phyloP scores from a whole-genome alignment of 441 rosid species.

The Erysimum cheiri region DNA sequence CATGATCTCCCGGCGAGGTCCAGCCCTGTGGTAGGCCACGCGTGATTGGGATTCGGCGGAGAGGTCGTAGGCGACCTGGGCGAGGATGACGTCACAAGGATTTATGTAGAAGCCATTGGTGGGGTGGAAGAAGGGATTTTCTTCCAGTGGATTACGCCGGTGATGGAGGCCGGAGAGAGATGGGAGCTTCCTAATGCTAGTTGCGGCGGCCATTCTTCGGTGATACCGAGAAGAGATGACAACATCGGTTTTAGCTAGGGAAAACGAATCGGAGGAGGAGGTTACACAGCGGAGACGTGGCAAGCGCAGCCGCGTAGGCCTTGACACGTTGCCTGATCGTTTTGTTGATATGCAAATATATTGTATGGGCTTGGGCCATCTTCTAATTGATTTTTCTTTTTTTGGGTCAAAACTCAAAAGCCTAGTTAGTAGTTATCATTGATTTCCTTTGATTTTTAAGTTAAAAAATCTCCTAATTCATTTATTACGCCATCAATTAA shows the following conservation, averaged over 20 bases:
- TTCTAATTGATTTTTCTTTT: too few species aligned
- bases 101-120: slow-evolving; percentile 67
- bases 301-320: slow-evolving; percentile 1
- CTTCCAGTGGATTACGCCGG: slow-evolving; percentile 62
- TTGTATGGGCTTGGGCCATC: too few species aligned
- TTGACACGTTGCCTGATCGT: slow-evolving; percentile 30
- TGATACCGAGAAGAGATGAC: slow-evolving; percentile 6
- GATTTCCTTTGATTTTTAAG: too few species aligned
- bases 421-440: too few species aligned
- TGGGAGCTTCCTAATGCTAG: slow-evolving; percentile 49
- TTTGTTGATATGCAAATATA: too few species aligned
- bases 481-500: too few species aligned
- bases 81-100: slow-evolving; percentile 62
- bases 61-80: slow-evolving; percentile 56
- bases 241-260: background rate
- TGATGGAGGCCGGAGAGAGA: slow-evolving; percentile 50
- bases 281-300: slow-evolving; percentile 32
- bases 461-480: too few species aligned
- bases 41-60: slow-evolving; percentile 35
- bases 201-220: slow-evolving; percentile 36
- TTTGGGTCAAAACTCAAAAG: too few species aligned
- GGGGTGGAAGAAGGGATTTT: slow-evolving; percentile 64
- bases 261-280: background rate
- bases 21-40: slow-evolving; percentile 69
- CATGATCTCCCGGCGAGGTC: slow-evolving; percentile 64